A percentile compares a stretch with the other conserved stretches of the same genome.
These are phyloP conservation scores for Trichoderma oligosporum DNA, from an alignment of 2,329 filamentous ascomycete genomes.

Conservation along the genomic window DNA sequence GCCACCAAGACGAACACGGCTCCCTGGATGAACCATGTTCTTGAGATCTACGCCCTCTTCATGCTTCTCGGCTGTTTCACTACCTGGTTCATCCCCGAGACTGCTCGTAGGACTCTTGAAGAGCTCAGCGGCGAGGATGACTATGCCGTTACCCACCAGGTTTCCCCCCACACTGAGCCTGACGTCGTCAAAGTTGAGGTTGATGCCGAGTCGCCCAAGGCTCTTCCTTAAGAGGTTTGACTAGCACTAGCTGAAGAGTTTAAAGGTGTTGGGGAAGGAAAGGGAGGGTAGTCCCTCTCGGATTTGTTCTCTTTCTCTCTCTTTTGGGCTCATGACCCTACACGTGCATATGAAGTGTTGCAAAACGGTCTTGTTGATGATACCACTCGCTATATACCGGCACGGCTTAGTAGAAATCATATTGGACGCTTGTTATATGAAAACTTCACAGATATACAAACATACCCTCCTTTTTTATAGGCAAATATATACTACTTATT, in stretches of 20 bases:
- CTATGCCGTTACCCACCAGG: constrained; percentile 24
- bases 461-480: constrained; percentile 1
- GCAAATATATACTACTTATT: constrained; percentile 7
- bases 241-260: neutral
- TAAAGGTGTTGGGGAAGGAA: neutral
- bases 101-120: constrained; percentile 70
- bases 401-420: constrained; percentile 12
- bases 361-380: constrained; percentile 12
- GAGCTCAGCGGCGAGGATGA: constrained; percentile 46
- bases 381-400: constrained; percentile 12
- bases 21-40: constrained; percentile 74
- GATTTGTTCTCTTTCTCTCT: neutral
- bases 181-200: constrained; percentile 15
- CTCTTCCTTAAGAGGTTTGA: constrained; percentile 12
- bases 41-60: constrained; percentile 71
- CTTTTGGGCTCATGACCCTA: constrained; percentile 1
- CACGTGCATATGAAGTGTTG: constrained; percentile 12
- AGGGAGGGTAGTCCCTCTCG: neutral
- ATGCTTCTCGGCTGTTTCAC: constrained; percentile 70
- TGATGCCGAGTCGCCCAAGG: constrained; percentile 1
- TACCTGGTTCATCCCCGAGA: constrained; percentile 68
- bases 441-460: neutral
- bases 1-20: constrained; percentile 36
- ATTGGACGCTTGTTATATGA: constrained; percentile 1
- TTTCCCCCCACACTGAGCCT: neutral